A percentile compares a stretch with the other conserved stretches of the same genome.
Conservation (phyloP, 2,329 filamentous ascomycete species). For the Claviceps sp. region DNA sequence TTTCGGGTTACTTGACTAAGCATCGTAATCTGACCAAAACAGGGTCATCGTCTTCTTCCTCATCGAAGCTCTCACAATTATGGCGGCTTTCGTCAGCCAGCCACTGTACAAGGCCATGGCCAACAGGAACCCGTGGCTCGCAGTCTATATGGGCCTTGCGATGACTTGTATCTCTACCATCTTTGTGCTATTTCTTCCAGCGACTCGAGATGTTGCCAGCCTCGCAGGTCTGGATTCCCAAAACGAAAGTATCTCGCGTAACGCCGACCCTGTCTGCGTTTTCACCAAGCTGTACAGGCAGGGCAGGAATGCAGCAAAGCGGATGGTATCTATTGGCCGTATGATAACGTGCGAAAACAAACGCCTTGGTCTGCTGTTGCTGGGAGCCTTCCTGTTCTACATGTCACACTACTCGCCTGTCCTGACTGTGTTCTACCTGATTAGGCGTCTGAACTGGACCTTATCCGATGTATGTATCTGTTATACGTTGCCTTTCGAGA, state of each 20-base stretch:
- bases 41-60: not conserved
- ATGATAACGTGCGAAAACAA: not conserved
- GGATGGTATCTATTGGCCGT: not conserved
- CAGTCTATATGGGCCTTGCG: slow-evolving; percentile 2
- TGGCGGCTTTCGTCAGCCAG: not conserved
- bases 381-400: not conserved
- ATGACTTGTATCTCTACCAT: not conserved
- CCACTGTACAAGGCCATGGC: not conserved
- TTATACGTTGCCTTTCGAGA: not conserved
- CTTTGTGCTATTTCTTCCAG: slow-evolving; percentile 2
- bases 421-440: not conserved
- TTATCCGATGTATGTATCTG: not conserved
- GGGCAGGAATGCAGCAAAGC: not conserved
- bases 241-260: not conserved
- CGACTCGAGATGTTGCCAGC: slow-evolving; percentile 2
- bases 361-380: not conserved
- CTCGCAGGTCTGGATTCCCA: not conserved
- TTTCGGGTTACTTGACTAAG: too few relatives aligned
- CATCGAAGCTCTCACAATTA: not conserved
- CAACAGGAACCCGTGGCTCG: not conserved
- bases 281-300: not conserved
- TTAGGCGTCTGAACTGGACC: not conserved
- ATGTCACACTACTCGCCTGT: not conserved
- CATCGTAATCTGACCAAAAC: not conserved
- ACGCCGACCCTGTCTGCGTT: not conserved